Evolutionary conservation across 148 eudicot genomes (phyloP).

Genomic region (Euryodendron excelsum): DNA sequence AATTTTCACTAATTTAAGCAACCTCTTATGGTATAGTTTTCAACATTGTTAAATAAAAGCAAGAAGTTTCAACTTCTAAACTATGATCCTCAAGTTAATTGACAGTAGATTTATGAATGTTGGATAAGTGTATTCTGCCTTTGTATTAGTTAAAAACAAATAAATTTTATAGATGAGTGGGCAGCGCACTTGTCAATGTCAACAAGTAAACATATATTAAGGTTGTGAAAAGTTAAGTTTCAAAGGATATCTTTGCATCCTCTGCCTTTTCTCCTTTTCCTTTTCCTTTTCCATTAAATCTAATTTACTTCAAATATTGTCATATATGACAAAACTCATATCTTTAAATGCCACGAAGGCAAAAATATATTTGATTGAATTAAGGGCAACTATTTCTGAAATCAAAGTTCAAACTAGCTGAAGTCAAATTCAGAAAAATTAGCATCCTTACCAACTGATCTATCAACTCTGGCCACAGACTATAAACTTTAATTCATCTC

Average conservation of each 20-base stretch:
- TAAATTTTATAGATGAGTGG: too few relatives aligned
- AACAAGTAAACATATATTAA: too few relatives aligned
- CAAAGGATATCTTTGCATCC: too few relatives aligned
- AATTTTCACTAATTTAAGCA: not conserved
- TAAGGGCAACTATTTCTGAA: not conserved
- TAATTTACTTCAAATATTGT: not conserved
- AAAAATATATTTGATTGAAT: not conserved
- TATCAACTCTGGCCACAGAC: not conserved
- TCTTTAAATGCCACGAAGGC: not conserved
- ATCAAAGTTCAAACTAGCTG: not conserved
- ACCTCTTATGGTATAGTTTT: not conserved
- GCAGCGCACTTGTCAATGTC: too few relatives aligned
- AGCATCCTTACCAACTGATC: not conserved
- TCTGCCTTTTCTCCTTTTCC: too few relatives aligned
- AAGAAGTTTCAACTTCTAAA: not conserved
- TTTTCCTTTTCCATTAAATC: not conserved
- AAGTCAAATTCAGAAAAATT: not conserved
- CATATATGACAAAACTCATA: not conserved
- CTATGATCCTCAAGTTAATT: not conserved
- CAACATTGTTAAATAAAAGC: not conserved
- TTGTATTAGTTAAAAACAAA: too few relatives aligned
- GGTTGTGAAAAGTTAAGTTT: not conserved
- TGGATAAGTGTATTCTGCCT: not conserved
- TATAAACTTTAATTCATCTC: not conserved
- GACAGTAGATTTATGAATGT: not conserved